Conservation (phyloP, 2,329 filamentous ascomycete species). For the Neonectria hederae region DNA sequence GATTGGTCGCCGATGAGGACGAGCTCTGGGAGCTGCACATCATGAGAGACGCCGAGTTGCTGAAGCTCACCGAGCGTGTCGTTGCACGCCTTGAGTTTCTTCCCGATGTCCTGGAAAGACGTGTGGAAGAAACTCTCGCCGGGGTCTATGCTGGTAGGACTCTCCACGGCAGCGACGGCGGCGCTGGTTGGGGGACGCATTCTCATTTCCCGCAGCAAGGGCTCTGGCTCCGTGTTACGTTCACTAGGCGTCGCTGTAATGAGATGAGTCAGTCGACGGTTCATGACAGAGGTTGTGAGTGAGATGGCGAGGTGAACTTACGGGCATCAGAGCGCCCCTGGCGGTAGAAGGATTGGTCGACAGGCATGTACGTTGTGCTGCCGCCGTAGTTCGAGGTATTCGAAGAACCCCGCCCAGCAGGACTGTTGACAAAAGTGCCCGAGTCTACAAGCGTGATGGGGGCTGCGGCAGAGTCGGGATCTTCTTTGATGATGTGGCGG, state of each 20-base stretch:
- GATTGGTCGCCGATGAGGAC: conserved; percentile 87
- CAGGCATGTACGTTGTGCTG: conserved; percentile 21
- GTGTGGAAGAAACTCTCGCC: conserved; percentile 53
- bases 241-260: conserved; percentile 51
- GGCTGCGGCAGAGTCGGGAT: conserved; percentile 36
- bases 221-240: conserved; percentile 47
- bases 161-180: conserved; percentile 20
- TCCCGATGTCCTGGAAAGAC: conserved; percentile 64
- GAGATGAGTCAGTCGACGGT: conserved; percentile 19
- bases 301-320: conserved; percentile 37
- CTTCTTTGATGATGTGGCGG: conserved; percentile 37
- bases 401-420: conserved; percentile 24
- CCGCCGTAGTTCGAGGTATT: conserved; percentile 34
- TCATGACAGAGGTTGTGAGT: background rate
- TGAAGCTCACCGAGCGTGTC: conserved; percentile 74
- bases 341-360: conserved; percentile 39
- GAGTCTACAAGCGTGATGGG: conserved; percentile 25
- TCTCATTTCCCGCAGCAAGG: conserved; percentile 51
- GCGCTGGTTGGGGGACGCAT: conserved; percentile 35
- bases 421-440: conserved; percentile 19
- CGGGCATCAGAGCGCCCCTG: conserved; percentile 51
- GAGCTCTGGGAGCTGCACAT: conserved; percentile 78
- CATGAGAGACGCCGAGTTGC: conserved; percentile 75
- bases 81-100: conserved; percentile 71
- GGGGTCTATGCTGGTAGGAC: conserved; percentile 39